Conservation (phyloP, 176 grass and related monocot genomes). For the Avena insularis region DNA sequence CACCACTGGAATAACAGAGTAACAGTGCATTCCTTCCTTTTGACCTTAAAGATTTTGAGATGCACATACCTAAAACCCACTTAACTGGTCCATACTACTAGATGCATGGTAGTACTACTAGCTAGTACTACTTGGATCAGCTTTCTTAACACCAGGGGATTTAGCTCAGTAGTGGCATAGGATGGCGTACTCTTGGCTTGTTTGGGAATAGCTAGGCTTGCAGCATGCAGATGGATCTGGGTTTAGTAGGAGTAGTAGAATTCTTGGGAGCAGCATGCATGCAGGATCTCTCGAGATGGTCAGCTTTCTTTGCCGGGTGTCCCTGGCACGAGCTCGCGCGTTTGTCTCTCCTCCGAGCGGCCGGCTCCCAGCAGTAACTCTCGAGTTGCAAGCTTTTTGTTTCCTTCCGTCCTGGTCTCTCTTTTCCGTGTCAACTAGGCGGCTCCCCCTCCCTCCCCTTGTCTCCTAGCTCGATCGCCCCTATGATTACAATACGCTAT, state of each 20-base stretch:
- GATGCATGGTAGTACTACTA: neutral
- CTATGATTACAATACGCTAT: conserved; percentile 23
- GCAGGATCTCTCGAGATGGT: conserved; percentile 57
- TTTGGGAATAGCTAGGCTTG: conserved; percentile 1
- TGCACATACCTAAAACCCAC: conserved; percentile 14
- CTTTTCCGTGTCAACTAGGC: conserved; percentile 82
- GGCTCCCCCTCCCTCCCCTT: conserved; percentile 49
- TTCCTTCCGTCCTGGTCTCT: conserved; percentile 62
- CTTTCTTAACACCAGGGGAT: conserved; percentile 2
- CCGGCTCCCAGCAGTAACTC: conserved; percentile 52
- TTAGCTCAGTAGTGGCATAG: conserved; percentile 32
- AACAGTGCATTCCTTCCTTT: neutral
- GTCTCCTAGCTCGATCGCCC: conserved; percentile 39
- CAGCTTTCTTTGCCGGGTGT: conserved; percentile 36
- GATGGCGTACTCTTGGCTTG: conserved; percentile 5
- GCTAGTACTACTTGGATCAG: neutral
- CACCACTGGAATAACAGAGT: neutral
- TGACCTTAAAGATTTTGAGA: neutral
- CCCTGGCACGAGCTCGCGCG: conserved; percentile 60
- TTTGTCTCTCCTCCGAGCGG: conserved; percentile 70
- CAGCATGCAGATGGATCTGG: conserved; percentile 18
- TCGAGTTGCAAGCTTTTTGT: conserved; percentile 71
- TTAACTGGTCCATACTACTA: neutral
- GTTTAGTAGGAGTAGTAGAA: neutral
- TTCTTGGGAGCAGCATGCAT: conserved; percentile 33